Conservation (phyloP, 768 basidiomycete genomes). For the Flagelloscypha sp. region DNA sequence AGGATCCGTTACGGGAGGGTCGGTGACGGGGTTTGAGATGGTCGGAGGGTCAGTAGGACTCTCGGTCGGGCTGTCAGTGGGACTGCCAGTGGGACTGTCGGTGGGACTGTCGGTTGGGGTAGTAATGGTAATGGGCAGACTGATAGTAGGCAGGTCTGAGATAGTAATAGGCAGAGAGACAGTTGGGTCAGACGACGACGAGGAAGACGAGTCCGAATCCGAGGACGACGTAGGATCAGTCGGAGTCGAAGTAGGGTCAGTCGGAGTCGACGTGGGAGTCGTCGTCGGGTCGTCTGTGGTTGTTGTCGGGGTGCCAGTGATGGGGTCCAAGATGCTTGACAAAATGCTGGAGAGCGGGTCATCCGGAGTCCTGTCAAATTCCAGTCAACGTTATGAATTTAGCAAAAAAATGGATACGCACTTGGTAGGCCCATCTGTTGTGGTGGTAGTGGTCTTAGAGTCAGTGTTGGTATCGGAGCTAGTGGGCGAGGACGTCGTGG, state of each 20-base stretch:
- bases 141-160: conserved; percentile 2
- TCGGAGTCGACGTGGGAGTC: conserved; percentile 2
- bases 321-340: conserved; percentile 1
- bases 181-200: conserved; percentile 4
- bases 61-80: no score
- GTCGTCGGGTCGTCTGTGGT: not conserved
- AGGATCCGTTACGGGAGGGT: no score
- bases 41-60: no score
- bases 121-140: conserved; percentile 7
- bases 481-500: conserved; percentile 21
- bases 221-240: conserved; percentile 3
- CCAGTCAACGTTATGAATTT: no score
- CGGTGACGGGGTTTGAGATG: no score
- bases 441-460: conserved; percentile 1
- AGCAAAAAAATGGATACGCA: no score
- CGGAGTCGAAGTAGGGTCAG: not conserved
- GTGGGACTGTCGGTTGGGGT: no score
- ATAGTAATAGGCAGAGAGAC: conserved; percentile 7
- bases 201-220: not conserved
- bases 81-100: no score
- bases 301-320: not conserved
- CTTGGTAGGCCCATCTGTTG: not conserved
- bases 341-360: conserved; percentile 1
- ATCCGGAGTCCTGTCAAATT: not conserved
- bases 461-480: conserved; percentile 34